phyloP scores from a whole-genome alignment of 805 yeast species.

The Lipomyces japonicus region DNA sequence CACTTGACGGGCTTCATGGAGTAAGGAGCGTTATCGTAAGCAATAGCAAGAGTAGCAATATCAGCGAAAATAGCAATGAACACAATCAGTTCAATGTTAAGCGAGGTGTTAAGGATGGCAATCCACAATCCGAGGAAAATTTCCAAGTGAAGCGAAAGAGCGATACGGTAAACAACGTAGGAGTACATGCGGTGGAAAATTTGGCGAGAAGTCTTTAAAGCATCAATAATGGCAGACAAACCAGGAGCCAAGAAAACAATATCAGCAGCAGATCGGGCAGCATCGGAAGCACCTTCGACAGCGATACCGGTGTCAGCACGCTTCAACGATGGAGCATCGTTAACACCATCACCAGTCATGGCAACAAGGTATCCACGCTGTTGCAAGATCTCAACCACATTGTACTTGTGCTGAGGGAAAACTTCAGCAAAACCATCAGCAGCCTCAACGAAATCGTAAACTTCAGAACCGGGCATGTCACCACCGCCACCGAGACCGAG shows the following conservation, averaged over 20 bases:
- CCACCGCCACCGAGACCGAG: slow-evolving; percentile 82
- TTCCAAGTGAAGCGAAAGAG: slow-evolving; percentile 91
- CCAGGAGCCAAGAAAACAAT: slow-evolving; percentile 55
- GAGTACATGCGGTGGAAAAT: slow-evolving; percentile 99
- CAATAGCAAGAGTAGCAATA: slow-evolving; percentile 76
- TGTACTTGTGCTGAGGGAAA: slow-evolving; percentile 66
- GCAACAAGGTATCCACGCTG: slow-evolving; percentile 63
- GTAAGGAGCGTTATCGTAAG: slow-evolving; percentile 92
- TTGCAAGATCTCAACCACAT: slow-evolving; percentile 62
- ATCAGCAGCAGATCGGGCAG: slow-evolving; percentile 47
- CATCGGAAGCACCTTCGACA: slow-evolving; percentile 47
- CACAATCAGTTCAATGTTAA: slow-evolving; percentile 87
- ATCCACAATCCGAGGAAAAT: slow-evolving; percentile 94
- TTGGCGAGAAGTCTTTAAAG: slow-evolving; percentile 85
- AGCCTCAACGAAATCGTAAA: slow-evolving; percentile 68
- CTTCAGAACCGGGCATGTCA: slow-evolving; percentile 62
- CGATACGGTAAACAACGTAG: slow-evolving; percentile 96
- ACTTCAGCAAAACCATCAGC: slow-evolving; percentile 91
- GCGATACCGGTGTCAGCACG: slow-evolving; percentile 90
- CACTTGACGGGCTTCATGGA: slow-evolving; percentile 91
- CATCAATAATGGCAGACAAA: slow-evolving; percentile 59
- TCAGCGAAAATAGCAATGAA: slow-evolving; percentile 93
- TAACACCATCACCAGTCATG: slow-evolving; percentile 70
- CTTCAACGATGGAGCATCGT: slow-evolving; percentile 65
- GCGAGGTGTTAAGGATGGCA: slow-evolving; percentile 82